Evolutionary conservation across 805 yeast genomes (phyloP).

Genomic region (Tetrapisispora phaffii): DNA sequence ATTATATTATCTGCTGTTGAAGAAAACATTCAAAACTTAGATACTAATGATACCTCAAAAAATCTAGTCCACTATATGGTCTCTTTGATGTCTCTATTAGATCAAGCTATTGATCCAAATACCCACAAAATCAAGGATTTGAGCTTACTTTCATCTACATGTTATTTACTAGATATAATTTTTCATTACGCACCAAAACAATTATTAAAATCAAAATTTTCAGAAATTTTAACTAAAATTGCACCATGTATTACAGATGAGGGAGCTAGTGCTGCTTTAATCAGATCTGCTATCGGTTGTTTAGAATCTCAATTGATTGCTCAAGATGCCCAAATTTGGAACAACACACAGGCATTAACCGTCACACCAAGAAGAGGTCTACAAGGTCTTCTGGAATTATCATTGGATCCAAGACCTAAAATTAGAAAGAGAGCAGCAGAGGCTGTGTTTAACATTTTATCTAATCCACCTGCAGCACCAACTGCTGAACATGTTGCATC

Average conservation of each 20-base stretch:
- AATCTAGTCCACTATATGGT: conserved; percentile 78
- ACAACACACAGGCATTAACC: conserved; percentile 37
- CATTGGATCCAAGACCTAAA: conserved; percentile 85
- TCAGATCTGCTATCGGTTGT: conserved; percentile 77
- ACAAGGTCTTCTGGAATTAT: conserved; percentile 63
- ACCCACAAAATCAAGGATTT: conserved; percentile 45
- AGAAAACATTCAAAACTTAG: conserved; percentile 60
- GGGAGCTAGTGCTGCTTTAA: conserved; percentile 66
- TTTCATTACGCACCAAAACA: conserved; percentile 63
- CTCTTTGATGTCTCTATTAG: conserved; percentile 71
- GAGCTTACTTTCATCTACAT: conserved; percentile 60
- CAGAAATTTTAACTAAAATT: conserved; percentile 65
- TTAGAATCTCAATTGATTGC: conserved; percentile 69
- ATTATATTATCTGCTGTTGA: conserved; percentile 81
- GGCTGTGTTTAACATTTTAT: conserved; percentile 57
- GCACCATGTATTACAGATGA: conserved; percentile 70
- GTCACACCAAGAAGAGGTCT: conserved; percentile 71
- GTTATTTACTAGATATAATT: conserved; percentile 73
- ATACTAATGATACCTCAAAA: conserved; percentile 34
- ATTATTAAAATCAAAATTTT: conserved; percentile 62
- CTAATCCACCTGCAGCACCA: conserved; percentile 65
- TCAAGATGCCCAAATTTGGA: conserved; percentile 79
- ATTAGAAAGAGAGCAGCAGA: conserved; percentile 93
- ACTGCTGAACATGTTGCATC: conserved; percentile 71
- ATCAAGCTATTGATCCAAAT: conserved; percentile 49